Base-by-base conservation (phyloP, 129 eudicot species). In the Helichrysum umbraculigerum region DNA sequence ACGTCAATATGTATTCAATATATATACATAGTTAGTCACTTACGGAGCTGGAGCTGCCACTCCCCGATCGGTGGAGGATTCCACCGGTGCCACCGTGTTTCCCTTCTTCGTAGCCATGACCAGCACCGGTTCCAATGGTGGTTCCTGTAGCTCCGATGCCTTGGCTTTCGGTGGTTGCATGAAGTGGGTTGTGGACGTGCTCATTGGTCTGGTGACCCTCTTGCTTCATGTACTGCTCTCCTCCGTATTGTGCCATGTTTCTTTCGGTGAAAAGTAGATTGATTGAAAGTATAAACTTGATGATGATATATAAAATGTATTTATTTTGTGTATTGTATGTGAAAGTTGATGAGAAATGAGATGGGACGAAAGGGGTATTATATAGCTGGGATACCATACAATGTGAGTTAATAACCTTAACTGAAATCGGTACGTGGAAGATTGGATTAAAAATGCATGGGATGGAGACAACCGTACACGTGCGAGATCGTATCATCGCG, bases 31-130 rank as follows among this genome's bases (percentile, higher is more conserved):
- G n/a, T 39, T 12, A 1, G 19, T 70, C 19, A 71, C 86, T 69
- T 78, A 88, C 92, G 5, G 92, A 85, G 89, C 89, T 86, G 59
- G 90, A 88, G 67, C 91, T 75, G 41, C 86, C 83, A 66, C 87
- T 87, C 47, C 90, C 96, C n/a, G 90, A 44, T 57, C 88, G 93
- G 16, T 76, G 88, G 42, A 86, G 88, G 52, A 72, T 81, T 32
- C 85, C 83, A 3, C 79, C 67, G 32, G 52, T 32, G 5, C 78
- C 78, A 54, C 69, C 67, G 7, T 79, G 78, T 54, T 80, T 78
- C 34, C 47, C 72, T 29, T 77, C 56, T 51, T 63, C 81, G 54
- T 76, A 56, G 10, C 63, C 85, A 0, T 81, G 66, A 11, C 79
- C 78, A 17, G 6, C 71, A n/a, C 77, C 80, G 0, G 28, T 37